Conservation (phyloP, 257 asterid genomes). For the Capsicum rhomboideum region DNA sequence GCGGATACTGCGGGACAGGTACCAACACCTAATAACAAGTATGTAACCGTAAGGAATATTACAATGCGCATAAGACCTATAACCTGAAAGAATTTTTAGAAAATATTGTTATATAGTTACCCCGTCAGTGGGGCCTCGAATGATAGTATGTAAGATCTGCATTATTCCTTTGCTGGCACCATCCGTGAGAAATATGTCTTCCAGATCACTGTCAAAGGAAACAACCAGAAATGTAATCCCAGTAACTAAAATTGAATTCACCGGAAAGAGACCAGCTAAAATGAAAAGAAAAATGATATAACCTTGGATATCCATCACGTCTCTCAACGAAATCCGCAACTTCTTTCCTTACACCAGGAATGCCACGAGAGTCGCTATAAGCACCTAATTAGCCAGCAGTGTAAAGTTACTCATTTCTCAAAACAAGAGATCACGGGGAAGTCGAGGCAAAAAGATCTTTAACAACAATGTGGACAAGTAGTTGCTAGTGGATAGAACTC, state of each 20-base stretch:
- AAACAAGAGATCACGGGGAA: not conserved
- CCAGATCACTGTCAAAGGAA: slow-evolving; percentile 71
- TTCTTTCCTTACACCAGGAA: slow-evolving; percentile 93
- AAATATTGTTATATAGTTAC: slow-evolving; percentile 20
- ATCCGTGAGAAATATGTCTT: slow-evolving; percentile 80
- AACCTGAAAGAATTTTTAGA: not conserved
- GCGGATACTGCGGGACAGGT: slow-evolving; percentile 98
- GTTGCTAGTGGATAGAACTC: not conserved
- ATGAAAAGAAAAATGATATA: not conserved
- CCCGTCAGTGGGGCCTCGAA: slow-evolving; percentile 69
- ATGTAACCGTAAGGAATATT: not conserved
- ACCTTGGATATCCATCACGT: slow-evolving; percentile 99
- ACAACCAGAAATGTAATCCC: not conserved
- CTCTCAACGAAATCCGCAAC: slow-evolving; percentile 89
- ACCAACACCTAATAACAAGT: slow-evolving; percentile 58
- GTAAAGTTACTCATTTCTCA: not conserved
- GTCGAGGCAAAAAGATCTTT: not conserved
- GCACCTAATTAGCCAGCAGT: slow-evolving; percentile 52
- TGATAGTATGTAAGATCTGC: slow-evolving; percentile 67
- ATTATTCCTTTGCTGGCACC: slow-evolving; percentile 99
- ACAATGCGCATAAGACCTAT: not conserved
- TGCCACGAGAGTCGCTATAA: slow-evolving; percentile 93
- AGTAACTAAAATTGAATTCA: not conserved
- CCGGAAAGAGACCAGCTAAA: not conserved
- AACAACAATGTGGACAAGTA: not conserved